These are phyloP conservation scores for Parachlorella kessleri DNA, from an alignment of 139 green algal species.

Conservation along the genomic window DNA sequence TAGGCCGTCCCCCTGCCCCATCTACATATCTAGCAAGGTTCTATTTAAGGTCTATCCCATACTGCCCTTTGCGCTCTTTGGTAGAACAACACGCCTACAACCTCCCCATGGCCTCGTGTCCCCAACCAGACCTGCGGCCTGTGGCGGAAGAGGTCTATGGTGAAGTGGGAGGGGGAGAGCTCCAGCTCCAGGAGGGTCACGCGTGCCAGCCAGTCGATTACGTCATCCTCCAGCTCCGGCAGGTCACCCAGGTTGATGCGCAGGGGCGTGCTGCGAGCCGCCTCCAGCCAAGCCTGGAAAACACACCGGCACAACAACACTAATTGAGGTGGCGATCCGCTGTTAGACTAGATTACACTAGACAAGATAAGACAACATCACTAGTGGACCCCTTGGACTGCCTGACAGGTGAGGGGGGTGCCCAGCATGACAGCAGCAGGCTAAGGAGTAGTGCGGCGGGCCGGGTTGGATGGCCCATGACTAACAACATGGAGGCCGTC, in stretches of 20 bases:
- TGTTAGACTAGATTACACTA: background rate
- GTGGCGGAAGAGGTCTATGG: background rate
- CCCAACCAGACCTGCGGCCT: background rate
- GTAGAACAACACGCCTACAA: background rate
- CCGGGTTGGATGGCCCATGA: too few relatives aligned
- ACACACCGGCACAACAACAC: background rate
- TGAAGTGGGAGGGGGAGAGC: background rate
- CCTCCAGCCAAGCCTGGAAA: background rate
- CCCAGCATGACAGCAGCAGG: too few relatives aligned
- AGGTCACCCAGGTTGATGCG: slow-evolving; percentile 10
- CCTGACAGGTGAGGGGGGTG: too few relatives aligned
- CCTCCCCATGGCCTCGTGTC: background rate
- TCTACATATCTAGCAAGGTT: background rate
- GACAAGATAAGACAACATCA: slow-evolving; percentile 7
- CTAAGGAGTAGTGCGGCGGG: too few relatives aligned
- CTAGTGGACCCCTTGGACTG: too few relatives aligned
- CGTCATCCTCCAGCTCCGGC: background rate
- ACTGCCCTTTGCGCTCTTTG: background rate
- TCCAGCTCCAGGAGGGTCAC: slow-evolving; percentile 20
- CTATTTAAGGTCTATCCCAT: background rate
- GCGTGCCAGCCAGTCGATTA: slow-evolving; percentile 12
- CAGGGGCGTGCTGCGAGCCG: slow-evolving; percentile 7
- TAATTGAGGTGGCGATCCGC: background rate
- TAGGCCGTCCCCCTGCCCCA: too few relatives aligned
- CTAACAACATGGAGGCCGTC: slow-evolving; percentile 21